Conservation (phyloP, 495 filamentous ascomycete species). For the Aspergillus carlsbadensis region DNA sequence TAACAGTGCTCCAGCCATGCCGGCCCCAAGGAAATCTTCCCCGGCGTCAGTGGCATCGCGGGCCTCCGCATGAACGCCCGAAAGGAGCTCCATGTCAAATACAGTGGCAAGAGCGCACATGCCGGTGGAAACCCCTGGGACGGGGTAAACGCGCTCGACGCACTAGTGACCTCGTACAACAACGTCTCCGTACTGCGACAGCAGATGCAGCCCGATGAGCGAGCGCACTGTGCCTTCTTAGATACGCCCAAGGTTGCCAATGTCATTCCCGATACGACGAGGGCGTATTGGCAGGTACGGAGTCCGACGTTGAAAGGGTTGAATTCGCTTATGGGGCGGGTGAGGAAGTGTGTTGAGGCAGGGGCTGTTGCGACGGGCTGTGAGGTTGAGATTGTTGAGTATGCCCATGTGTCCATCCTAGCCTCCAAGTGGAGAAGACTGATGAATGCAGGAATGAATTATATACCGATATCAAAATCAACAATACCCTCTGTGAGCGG, state of each 20-base stretch:
- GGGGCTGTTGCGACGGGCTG: conserved; percentile 62
- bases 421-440: not conserved
- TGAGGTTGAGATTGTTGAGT: conserved; percentile 46
- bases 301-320: conserved; percentile 47
- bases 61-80: conserved; percentile 40
- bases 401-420: not conserved
- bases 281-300: conserved; percentile 51
- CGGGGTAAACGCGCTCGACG: conserved; percentile 64
- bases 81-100: conserved; percentile 37
- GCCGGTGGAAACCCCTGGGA: conserved; percentile 65
- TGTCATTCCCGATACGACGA: conserved; percentile 59
- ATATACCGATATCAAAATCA: conserved; percentile 62
- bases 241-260: conserved; percentile 61
- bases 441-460: conserved; percentile 30
- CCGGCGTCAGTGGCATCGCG: conserved; percentile 25
- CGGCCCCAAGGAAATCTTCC: conserved; percentile 28
- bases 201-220: conserved; percentile 60
- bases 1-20: conserved; percentile 27
- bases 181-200: conserved; percentile 60
- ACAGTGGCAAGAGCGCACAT: conserved; percentile 42
- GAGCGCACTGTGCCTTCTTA: conserved; percentile 58
- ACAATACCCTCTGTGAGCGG: conserved; percentile 51
- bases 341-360: conserved; percentile 58
- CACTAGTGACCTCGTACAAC: conserved; percentile 61
- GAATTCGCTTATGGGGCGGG: conserved; percentile 47